Evolutionary conservation across 352 stramenopile genomes (phyloP).

Genomic region (Globisporangium mamillatum): DNA sequence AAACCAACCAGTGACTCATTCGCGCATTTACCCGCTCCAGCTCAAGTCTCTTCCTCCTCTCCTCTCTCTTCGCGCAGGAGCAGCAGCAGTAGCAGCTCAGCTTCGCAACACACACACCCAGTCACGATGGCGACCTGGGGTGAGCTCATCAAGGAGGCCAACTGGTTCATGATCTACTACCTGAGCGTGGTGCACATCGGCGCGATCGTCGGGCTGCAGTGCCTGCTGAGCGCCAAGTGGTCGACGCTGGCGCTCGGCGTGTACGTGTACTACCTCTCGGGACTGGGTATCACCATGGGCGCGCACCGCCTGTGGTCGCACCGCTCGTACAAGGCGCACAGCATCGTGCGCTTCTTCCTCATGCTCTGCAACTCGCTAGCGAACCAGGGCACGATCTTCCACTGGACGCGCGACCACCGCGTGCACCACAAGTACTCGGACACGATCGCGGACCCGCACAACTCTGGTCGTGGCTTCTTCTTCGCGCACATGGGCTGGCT

Average conservation of each 20-base stretch:
- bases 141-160: conserved; percentile 87
- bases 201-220: conserved; percentile 85
- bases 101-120: background rate
- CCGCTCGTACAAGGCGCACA: conserved; percentile 93
- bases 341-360: conserved; percentile 90
- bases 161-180: conserved; percentile 99
- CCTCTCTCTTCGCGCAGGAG: background rate
- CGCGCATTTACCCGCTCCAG: conserved; percentile 4
- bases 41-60: background rate
- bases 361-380: conserved; percentile 98
- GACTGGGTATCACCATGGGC: conserved; percentile 97
- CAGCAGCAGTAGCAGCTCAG: background rate
- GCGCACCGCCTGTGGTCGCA: conserved; percentile 98
- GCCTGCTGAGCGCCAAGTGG: conserved; percentile 73
- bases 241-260: conserved; percentile 90
- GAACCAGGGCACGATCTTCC: conserved; percentile 98
- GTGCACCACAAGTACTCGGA: conserved; percentile 99
- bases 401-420: conserved; percentile 97
- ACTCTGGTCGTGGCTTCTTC: conserved; percentile 98
- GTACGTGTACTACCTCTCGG: conserved; percentile 65
- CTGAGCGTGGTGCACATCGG: conserved; percentile 91
- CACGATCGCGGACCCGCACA: conserved; percentile 92
- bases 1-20: conserved; percentile 7
- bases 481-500: conserved; percentile 99
- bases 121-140: conserved; percentile 47